Evolutionary conservation across 2,329 filamentous ascomycete species (phyloP).

Genomic region (Stenocarpella maydis): DNA sequence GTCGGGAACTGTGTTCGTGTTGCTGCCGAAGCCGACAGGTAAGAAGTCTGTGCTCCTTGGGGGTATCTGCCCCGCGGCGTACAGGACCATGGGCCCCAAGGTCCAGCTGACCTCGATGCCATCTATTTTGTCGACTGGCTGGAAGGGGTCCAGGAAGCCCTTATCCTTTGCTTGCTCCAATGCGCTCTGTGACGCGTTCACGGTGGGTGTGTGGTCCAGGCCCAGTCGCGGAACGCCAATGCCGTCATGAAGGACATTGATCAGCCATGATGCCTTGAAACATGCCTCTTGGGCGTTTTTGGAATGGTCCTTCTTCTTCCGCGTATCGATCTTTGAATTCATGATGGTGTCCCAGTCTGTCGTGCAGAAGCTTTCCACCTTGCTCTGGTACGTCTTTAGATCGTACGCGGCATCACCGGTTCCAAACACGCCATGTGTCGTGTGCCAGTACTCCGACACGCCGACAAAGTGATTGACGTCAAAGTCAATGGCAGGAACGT

Average conservation of each 20-base stretch:
- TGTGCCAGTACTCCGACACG: conserved; percentile 99
- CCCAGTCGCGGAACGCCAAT: conserved; percentile 91
- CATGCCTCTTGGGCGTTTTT: conserved; percentile 86
- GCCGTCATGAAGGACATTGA: conserved; percentile 94
- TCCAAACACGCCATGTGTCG: conserved; percentile 92
- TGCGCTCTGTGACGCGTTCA: conserved; percentile 77
- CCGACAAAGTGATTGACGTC: conserved; percentile 97
- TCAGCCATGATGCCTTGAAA: conserved; percentile 98
- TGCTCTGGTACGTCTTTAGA: conserved; percentile 85
- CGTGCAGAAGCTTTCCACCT: conserved; percentile 85
- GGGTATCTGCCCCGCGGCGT: conserved; percentile 88
- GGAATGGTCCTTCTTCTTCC: conserved; percentile 79
- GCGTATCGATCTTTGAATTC: conserved; percentile 66
- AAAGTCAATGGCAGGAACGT: conserved; percentile 96
- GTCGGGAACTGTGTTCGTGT: conserved; percentile 69
- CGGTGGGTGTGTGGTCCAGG: conserved; percentile 67
- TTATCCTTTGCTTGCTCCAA: conserved; percentile 74
- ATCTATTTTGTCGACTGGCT: conserved; percentile 91
- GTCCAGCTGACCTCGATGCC: conserved; percentile 97
- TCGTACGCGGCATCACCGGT: conserved; percentile 86
- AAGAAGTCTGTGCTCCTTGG: conserved; percentile 66
- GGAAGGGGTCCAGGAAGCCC: conserved; percentile 85
- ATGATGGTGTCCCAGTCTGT: conserved; percentile 80
- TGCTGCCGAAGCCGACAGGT: conserved; percentile 93
- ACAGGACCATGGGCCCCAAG: conserved; percentile 93